Evolutionary conservation across 1,284 basidiomycete genomes (phyloP), one percentile per base, ranked within the genome.

Genomic region (Blastosporella zonata): DNA sequence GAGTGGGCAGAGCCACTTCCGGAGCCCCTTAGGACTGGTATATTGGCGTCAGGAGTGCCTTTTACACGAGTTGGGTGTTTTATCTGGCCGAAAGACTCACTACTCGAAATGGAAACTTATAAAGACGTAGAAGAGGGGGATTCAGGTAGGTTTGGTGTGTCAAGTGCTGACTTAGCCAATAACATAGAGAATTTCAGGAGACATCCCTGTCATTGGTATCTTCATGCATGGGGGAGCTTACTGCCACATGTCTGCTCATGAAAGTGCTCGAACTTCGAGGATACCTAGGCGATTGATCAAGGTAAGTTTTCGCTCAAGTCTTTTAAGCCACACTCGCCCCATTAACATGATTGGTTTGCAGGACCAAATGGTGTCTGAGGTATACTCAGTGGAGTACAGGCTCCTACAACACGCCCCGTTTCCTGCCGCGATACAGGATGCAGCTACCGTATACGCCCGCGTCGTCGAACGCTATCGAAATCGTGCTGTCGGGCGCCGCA

Each of bases 381-480:
- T 78, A 12, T 71, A 77, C 52, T 70, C 73, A 9, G 74, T 78
- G 2, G 76, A 78, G 55, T 79, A 79, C 48, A 67, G 77, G 9
- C 63, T 78, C 8, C 63, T 78, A 4, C 77, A 78, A 46, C 70
- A 75, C 34, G 74, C 72, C 0, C 74, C 81, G 0, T 81, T 83
- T 63, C 83, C 84, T 1, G 74, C 78, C n/a, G 80, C 78, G 0
- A 72, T 86, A 0, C 75, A 83, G 51, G 82, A 87, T 52, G 79
- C 77, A 0, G 78, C 82, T 9, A 72, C 81, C 0, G 77, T 78
- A 0, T 87, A 84, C 53, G 66, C 74, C 29, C 73, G 82, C 55
- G 68, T 84, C 7, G 69, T 82, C 15, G 56, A 70, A 6, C 58
- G 62, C 27, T 67, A 66, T 45, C 45, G 45, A 10, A 50, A 56